Base-by-base conservation (phyloP, 1,284 basidiomycete species). In the Leccinum pachyderme region DNA sequence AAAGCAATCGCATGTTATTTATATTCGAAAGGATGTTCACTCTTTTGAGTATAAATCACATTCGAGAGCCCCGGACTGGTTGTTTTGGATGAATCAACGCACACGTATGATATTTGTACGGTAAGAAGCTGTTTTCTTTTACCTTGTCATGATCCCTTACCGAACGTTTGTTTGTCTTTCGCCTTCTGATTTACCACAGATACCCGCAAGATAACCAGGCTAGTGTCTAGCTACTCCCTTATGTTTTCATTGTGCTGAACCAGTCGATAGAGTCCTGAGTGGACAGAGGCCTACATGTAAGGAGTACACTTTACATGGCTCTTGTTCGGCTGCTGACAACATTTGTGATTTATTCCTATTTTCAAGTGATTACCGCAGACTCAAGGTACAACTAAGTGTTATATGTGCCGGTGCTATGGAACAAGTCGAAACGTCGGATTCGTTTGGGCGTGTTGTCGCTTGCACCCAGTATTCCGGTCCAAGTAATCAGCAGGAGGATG, bases 261-360 rank as follows among this genome's bases (percentile, higher is more conserved):
- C 11, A 9, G 22, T 18, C 47, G 22, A 15, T 58, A 91, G 89
- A 83, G 81, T 37, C 84, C 88, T 0, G 89, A 92, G 72, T 92
- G 89, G 89, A 87, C 89, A 65, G 84, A 78, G 60, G 89, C 87
- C 13, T 92, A 91, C 69, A 89, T 92, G 89, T 90, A 60, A 56
- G 80, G 67, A 47, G 29, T 56, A 49, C 22, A 22, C 22, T 35
- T 15, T n/a, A 27, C 15, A 8, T 27, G 37, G 47, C 29, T 9
- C 12, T 15, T 31, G 39, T 31, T 24, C 28, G 8, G 37, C 5
- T 15, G 24, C 55, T 56, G 29, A 61, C 49, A 9, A 12, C 8
- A 25, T n/a, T 43, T 39, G n/a, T 41, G 7, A 35, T 53, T 46
- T 1, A 25, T 53, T 47, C 32, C 7, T 33, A 15, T 35, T 31